Conservation (phyloP, 192 early-diverging fungal species). For the Umbelopsis sp. region DNA sequence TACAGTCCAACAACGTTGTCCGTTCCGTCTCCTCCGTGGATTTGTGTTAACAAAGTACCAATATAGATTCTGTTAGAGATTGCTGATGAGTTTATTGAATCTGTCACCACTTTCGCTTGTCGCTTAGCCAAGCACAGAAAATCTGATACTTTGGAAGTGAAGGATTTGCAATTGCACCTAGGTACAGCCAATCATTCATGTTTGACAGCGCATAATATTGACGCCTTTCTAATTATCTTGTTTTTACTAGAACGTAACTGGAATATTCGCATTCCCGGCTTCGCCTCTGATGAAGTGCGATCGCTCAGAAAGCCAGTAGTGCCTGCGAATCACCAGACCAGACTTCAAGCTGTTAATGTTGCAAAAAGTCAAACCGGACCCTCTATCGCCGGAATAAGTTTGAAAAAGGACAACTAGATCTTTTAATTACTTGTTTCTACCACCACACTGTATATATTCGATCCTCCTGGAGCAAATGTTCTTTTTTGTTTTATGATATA, state of each 20-base stretch:
- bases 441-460: constrained; percentile 6
- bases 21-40: not conserved
- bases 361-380: constrained; percentile 41
- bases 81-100: constrained; percentile 88
- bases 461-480: not conserved
- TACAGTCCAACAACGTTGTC: not conserved
- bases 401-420: constrained; percentile 6
- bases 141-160: constrained; percentile 77
- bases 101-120: constrained; percentile 80
- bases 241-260: constrained; percentile 71
- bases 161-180: constrained; percentile 84
- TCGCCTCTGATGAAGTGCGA: constrained; percentile 80
- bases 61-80: constrained; percentile 79
- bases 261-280: constrained; percentile 90
- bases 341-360: constrained; percentile 60
- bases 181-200: constrained; percentile 42
- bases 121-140: constrained; percentile 83
- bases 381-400: constrained; percentile 10
- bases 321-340: constrained; percentile 65
- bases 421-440: not conserved
- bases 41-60: not conserved
- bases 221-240: not conserved
- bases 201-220: not conserved
- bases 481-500: not conserved
- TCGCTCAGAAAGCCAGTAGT: constrained; percentile 70